Base-by-base conservation (phyloP, 139 green algal species). In the Chlamydomonas asymmetrica region DNA sequence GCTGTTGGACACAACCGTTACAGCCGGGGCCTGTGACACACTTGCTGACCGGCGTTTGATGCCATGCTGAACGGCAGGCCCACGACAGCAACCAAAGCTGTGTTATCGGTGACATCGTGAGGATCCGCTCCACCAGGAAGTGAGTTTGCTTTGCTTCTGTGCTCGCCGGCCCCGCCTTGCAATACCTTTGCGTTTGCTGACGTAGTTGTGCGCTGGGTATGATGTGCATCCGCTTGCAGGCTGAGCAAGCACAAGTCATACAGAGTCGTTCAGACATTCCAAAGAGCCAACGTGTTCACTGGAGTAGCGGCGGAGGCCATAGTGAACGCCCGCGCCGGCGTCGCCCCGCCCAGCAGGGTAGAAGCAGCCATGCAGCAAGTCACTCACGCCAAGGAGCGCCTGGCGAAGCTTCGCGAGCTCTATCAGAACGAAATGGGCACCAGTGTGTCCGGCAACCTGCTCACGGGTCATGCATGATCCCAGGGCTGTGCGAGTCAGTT, bases 191-290 rank as follows among this genome's bases (percentile, higher is more conserved):
- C n/a, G n/a, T n/a, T n/a, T n/a, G n/a, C n/a, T n/a, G n/a, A n/a
- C n/a, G n/a, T n/a, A n/a, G n/a, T n/a, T n/a, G n/a, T n/a, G n/a
- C n/a, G n/a, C n/a, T n/a, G n/a, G n/a, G n/a, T n/a, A n/a, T n/a
- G n/a, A n/a, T n/a, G n/a, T n/a, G n/a, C n/a, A n/a, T n/a, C n/a
- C n/a, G n/a, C n/a, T n/a, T n/a, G n/a, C n/a, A n/a, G n/a, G n/a
- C n/a, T n/a, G n/a, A n/a, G n/a, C 66, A 88, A 88, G 50, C 64
- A 84, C 54, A 88, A 88, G 52, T 73, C 70, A 52, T 91, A 88
- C 66, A 27, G 8, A 2, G 81, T 91, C 1, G 48, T 69, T 5
- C 32, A 83, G 13, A 73, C 88, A 4, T 73, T 91, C 13, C 71
- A 75, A 0, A 66, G 63, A 4, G 64, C 82, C 8, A 63, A 74